phyloP scores from a whole-genome alignment of 2,329 filamentous ascomycete genomes.

The Aspergillus hiratsukae region DNA sequence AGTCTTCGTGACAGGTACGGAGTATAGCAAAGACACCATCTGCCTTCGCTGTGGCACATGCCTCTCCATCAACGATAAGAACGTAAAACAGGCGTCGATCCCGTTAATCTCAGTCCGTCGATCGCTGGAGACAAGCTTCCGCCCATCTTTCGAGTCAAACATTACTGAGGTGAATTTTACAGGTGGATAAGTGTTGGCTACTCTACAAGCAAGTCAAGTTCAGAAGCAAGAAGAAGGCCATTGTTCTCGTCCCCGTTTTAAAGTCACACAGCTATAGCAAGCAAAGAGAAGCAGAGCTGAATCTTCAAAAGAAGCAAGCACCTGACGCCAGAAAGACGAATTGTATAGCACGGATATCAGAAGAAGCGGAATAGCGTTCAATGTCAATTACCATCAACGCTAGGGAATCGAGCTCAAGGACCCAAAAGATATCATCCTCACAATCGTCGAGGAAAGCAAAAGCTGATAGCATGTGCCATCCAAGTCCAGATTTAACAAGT shows the following conservation, averaged over 20 bases:
- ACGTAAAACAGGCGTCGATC: too few species aligned
- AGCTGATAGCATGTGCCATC: conserved; percentile 7
- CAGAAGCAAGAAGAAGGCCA: not conserved
- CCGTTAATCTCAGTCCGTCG: not conserved
- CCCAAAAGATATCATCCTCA: conserved; percentile 10
- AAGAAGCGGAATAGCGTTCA: conserved; percentile 8
- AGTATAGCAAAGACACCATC: too few species aligned
- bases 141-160: not conserved
- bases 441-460: conserved; percentile 3
- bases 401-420: conserved; percentile 17
- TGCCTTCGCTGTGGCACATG: not conserved
- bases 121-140: not conserved
- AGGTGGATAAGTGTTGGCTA: too few species aligned
- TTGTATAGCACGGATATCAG: conserved; percentile 33
- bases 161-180: not conserved
- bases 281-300: conserved; percentile 17
- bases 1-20: too few species aligned
- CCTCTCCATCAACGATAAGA: too few species aligned
- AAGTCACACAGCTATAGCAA: not conserved
- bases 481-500: not conserved
- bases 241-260: not conserved
- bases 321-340: conserved; percentile 31
- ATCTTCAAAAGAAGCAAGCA: conserved; percentile 19
- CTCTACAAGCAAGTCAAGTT: not conserved
- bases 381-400: conserved; percentile 8